These are phyloP conservation scores for Quillaja saponaria DNA, from an alignment of 306 rosid genomes.

Conservation along the genomic window DNA sequence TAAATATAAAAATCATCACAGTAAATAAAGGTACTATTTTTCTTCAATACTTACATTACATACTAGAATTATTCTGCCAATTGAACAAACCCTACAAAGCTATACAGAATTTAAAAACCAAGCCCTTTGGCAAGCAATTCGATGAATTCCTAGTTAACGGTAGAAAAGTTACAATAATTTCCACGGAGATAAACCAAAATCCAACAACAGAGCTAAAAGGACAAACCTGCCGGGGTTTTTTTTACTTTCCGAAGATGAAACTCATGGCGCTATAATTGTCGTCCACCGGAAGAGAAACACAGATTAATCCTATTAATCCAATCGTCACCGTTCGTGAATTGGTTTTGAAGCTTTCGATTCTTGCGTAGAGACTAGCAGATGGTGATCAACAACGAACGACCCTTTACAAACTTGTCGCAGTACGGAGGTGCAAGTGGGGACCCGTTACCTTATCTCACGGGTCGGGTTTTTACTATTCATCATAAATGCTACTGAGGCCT, in stretches of 20 bases:
- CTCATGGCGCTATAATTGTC: constrained; percentile 77
- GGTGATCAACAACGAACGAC: constrained; percentile 32
- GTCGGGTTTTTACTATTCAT: too few species aligned
- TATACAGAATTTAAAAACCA: not conserved
- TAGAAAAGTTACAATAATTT: not conserved
- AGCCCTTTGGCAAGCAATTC: not conserved
- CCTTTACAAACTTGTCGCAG: constrained; percentile 39
- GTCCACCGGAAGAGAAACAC: too few species aligned
- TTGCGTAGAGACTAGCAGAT: not conserved
- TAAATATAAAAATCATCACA: not conserved
- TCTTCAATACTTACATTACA: too few species aligned
- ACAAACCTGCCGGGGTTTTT: constrained; percentile 88
- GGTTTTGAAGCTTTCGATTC: constrained; percentile 10
- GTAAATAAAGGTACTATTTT: not conserved
- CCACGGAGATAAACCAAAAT: not conserved
- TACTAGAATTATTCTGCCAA: not conserved
- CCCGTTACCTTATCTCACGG: not conserved
- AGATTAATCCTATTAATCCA: constrained; percentile 23
- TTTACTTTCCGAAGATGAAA: constrained; percentile 90
- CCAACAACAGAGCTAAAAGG: not conserved
- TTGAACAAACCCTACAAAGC: constrained; percentile 5
- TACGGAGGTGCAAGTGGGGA: constrained; percentile 9
- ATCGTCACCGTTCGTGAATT: constrained; percentile 17
- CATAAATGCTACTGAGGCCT: too few species aligned
- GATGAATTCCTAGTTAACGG: not conserved